Evolutionary conservation across 116 monocot genomes (phyloP).

Genomic region (Cymodocea nodosa): DNA sequence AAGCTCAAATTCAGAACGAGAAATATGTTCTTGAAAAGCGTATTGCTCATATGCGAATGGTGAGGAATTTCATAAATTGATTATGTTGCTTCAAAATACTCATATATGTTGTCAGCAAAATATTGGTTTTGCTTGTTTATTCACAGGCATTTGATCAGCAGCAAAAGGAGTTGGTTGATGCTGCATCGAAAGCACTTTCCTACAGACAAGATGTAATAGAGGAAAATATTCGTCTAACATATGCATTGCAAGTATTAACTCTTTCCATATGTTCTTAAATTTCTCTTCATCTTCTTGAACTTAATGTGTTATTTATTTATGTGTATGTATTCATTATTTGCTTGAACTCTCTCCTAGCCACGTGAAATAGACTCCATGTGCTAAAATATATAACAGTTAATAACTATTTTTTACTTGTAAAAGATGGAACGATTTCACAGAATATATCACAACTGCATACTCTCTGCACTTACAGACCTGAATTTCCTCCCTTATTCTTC

Average conservation of each 20-base stretch:
- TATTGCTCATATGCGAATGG: slow-evolving; percentile 93
- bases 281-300: background rate
- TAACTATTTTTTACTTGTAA: background rate
- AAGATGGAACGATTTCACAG: too few relatives aligned
- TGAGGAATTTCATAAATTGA: slow-evolving; percentile 14
- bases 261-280: background rate
- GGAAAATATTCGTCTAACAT: slow-evolving; percentile 90
- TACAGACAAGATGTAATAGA: slow-evolving; percentile 98
- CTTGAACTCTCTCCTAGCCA: background rate
- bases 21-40: slow-evolving; percentile 82
- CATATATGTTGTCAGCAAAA: background rate
- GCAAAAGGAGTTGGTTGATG: slow-evolving; percentile 86
- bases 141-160: slow-evolving; percentile 96
- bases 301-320: background rate
- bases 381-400: background rate
- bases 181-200: slow-evolving; percentile 93
- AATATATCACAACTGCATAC: too few relatives aligned
- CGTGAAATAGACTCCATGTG: too few relatives aligned
- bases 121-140: background rate
- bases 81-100: background rate
- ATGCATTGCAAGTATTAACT: slow-evolving; percentile 67
- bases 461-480: too few relatives aligned
- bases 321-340: background rate
- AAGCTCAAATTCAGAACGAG: slow-evolving; percentile 68
- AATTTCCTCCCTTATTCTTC: too few relatives aligned